phyloP scores from a whole-genome alignment of 257 asterid genomes.

The Nicotiana tomentosiformis region DNA sequence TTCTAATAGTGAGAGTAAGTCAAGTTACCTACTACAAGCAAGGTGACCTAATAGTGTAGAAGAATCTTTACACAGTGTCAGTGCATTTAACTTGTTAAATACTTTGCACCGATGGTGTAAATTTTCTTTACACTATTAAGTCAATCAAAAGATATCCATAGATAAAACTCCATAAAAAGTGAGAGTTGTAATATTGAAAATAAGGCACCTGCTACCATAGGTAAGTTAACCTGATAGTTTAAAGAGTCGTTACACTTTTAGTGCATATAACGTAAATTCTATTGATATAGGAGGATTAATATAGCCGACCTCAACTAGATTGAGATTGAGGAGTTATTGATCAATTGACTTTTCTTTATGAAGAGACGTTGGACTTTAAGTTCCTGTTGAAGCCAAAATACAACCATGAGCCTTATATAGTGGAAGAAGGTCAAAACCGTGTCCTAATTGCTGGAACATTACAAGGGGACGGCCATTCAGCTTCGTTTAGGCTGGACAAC shows the following conservation, averaged over 20 bases:
- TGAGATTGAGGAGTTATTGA: slow-evolving; percentile 14
- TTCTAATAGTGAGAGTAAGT: too few species aligned
- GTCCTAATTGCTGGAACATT: slow-evolving; percentile 69
- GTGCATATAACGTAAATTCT: too few species aligned
- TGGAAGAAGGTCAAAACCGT: slow-evolving; percentile 92
- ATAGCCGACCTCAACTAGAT: neutral
- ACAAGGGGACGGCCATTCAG: slow-evolving; percentile 68
- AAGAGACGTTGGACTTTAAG: slow-evolving; percentile 93
- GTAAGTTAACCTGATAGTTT: neutral
- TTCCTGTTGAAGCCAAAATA: slow-evolving; percentile 79
- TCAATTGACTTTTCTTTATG: slow-evolving; percentile 5
- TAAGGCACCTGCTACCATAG: too few species aligned
- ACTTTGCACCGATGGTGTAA: too few species aligned
- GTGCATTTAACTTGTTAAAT: too few species aligned
- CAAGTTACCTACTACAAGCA: too few species aligned
- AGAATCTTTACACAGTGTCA: too few species aligned
- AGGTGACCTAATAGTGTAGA: too few species aligned
- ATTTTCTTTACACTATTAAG: too few species aligned
- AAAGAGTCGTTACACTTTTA: neutral
- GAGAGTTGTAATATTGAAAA: too few species aligned
- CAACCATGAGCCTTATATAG: slow-evolving; percentile 42
- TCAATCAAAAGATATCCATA: too few species aligned
- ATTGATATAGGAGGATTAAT: neutral
- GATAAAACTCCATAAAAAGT: too few species aligned
- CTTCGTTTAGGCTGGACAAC: slow-evolving; percentile 50